Conservation (phyloP, 495 filamentous ascomycete genomes). For the Penicillium malachiteum region DNA sequence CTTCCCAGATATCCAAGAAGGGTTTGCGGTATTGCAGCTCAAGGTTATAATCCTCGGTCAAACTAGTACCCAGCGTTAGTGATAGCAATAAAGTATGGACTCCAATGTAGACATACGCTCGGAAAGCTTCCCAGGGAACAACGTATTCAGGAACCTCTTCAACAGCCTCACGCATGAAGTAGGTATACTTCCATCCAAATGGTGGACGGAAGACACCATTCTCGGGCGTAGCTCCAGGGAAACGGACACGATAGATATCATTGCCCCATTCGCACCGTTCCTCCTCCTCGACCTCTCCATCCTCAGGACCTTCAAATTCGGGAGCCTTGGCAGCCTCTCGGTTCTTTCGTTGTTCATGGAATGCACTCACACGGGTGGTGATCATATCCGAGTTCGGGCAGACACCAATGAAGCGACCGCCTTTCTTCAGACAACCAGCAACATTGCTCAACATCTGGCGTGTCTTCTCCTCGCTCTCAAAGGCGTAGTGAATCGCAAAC, state of each 20-base stretch:
- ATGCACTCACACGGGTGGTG: slow-evolving; percentile 59
- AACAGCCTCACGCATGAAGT: slow-evolving; percentile 92
- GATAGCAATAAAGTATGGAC: neutral
- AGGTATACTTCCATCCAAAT: slow-evolving; percentile 97
- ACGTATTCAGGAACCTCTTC: slow-evolving; percentile 97
- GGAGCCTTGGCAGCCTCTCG: slow-evolving; percentile 32
- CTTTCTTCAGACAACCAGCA: slow-evolving; percentile 83
- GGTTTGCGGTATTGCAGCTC: slow-evolving; percentile 89
- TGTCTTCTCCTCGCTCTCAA: slow-evolving; percentile 85
- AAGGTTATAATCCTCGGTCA: slow-evolving; percentile 95
- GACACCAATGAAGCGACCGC: slow-evolving; percentile 87
- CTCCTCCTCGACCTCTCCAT: slow-evolving; percentile 54
- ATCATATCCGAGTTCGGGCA: slow-evolving; percentile 94
- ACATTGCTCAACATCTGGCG: slow-evolving; percentile 93
- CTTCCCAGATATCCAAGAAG: slow-evolving; percentile 86
- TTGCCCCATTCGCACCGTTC: slow-evolving; percentile 80
- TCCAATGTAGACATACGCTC: slow-evolving; percentile 51
- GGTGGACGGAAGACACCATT: slow-evolving; percentile 85
- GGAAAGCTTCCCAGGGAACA: slow-evolving; percentile 96
- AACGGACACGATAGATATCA: slow-evolving; percentile 82
- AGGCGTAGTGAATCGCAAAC: slow-evolving; percentile 99
- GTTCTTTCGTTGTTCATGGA: slow-evolving; percentile 60
- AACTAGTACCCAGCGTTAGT: neutral
- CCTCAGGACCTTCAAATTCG: slow-evolving; percentile 32
- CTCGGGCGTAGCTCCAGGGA: slow-evolving; percentile 72